Base-by-base conservation (phyloP, 768 basidiomycete genomes). In the Mrakia blollopis region DNA sequence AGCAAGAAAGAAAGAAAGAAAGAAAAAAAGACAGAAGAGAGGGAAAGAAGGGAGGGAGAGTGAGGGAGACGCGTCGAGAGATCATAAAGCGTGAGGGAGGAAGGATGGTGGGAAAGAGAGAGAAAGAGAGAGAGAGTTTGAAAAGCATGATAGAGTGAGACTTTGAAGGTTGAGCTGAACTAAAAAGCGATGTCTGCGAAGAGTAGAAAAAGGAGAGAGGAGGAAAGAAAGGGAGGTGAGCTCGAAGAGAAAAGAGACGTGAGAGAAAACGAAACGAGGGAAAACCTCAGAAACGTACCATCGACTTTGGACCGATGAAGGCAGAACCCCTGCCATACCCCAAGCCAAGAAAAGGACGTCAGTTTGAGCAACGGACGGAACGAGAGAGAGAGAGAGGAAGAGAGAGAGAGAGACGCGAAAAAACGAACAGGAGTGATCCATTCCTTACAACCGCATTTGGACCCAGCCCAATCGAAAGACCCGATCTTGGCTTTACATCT, bases 401-500 rank as follows among this genome's bases (percentile, higher is more conserved):
- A 68, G 74, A 65, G 28, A 30, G 41, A 21, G 47, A 32, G 32
- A 37, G 65, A 3, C 44, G 23, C 8, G 11, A 39, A 79, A 54
- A 30, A 65, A 79, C 91, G 81, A 80, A 94, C 94, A 62, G 94
- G 94, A 13, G 90, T 90, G 37, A 96, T 92, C 94, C 94, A 98
- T 81, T 90, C 89, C 80, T 90, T 91, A 81, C 94, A 98, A 32
- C 92, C 91, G 82, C 94, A 96, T 80, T 90, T 88, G 39, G 92
- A 89, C 0, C 96, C 96, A 7, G 94, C 93, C 97, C 97, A 99
- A 82, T 97, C 94, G 80, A 90, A 98, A 82, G 92, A 97, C 3
- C 97, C 97, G 25, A 99, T 86, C 85, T 99, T 99, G 35, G 88
- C 89, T 3, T 87, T 87, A 80, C 97, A 99, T 81, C 92, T 94